Evolutionary conservation across 2,329 filamentous ascomycete species (phyloP), one percentile per base, ranked within the genome.

Genomic region (Pyrenochaeta sp.): DNA sequence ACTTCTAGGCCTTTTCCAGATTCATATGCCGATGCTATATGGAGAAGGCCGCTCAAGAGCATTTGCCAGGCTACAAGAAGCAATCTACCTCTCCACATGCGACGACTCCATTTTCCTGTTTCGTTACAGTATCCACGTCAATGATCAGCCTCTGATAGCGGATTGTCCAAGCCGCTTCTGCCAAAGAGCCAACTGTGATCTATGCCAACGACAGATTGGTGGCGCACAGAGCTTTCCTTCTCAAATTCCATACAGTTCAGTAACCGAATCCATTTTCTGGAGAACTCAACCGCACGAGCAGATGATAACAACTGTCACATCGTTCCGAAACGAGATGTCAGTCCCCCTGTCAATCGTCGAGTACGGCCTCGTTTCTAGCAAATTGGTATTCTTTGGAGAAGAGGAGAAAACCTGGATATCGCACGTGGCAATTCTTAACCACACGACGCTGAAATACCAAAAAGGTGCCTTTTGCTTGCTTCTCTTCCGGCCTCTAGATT

Each of bases 1-100:
- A 18, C 57, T 74, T 3, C 48, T 74, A 3, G 71, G 70, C 1
- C 48, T 72, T 7, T 68, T 71, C 40, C 56, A 60, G 36, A 51
- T 74, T 9, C 48, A 49, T 20, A 53, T 57, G 45, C 45, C 54
- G 17, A 30, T 53, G 23, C 40, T 57, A 7, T 57, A 57, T 41
- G 54, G 54, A n/a, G 49, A 57, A 41, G 54, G 54, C 42, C 49
- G 40, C 3, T 20, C 39, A 11, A 51, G 53, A 47, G 51, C 51
- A 6, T 59, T 59, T 21, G 18, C 43, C 18, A 47, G 56, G n/a
- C 39, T 59, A 2, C 56, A 59, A 33, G 32, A 33, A n/a, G 11
- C 4, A 5, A 33, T 33, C 32, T 33, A 54, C 32, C 54, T 56
- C 23, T 33, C 35, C 12, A 50, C 43, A 12, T 23, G 37, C 29